These are phyloP conservation scores for Claviceps spartinae DNA, from an alignment of 2,329 filamentous ascomycete species.

Conservation along the genomic window DNA sequence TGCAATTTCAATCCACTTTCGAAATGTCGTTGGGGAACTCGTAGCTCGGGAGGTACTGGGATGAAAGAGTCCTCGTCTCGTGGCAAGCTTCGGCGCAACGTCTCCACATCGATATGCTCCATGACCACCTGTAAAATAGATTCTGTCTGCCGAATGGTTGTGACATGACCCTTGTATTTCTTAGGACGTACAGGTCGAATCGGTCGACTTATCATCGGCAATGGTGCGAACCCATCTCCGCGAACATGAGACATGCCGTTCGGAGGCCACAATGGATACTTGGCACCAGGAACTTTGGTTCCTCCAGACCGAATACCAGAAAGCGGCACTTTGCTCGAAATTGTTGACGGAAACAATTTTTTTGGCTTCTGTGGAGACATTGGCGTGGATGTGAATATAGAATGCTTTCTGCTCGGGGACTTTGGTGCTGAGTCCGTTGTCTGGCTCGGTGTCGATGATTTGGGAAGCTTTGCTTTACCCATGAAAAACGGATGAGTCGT, in stretches of 20 bases:
- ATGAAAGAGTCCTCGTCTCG: conserved; percentile 25
- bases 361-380: conserved; percentile 34
- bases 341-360: conserved; percentile 15
- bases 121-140: conserved; percentile 25
- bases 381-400: conserved; percentile 39
- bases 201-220: neutral
- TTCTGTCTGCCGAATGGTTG: conserved; percentile 27
- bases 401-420: conserved; percentile 19
- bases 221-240: conserved; percentile 19
- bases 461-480: conserved; percentile 18
- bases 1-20: conserved; percentile 44
- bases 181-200: conserved; percentile 12
- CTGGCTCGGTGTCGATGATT: conserved; percentile 9
- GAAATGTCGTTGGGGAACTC: conserved; percentile 41
- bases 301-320: conserved; percentile 31
- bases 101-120: conserved; percentile 13
- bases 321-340: conserved; percentile 18
- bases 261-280: conserved; percentile 59
- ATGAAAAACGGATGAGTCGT: conserved; percentile 30
- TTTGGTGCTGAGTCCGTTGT: conserved; percentile 12
- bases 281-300: conserved; percentile 50
- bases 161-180: conserved; percentile 37
- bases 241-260: conserved; percentile 51
- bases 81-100: conserved; percentile 16
- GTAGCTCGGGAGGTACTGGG: conserved; percentile 33